Base-by-base conservation (phyloP, 2,329 filamentous ascomycete species). In the Diaporthe longicolla region DNA sequence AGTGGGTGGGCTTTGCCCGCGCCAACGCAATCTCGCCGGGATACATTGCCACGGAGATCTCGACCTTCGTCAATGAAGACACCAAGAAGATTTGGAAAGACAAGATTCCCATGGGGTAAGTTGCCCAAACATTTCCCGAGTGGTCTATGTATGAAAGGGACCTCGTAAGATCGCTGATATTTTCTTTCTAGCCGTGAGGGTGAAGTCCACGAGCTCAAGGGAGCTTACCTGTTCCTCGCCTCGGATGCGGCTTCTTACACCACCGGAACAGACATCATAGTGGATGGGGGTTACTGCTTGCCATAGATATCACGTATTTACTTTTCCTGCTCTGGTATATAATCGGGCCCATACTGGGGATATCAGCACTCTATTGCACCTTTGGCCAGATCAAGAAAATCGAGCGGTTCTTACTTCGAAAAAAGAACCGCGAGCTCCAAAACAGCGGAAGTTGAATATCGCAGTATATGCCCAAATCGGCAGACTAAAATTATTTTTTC, bases 161-260 rank as follows among this genome's bases (percentile, higher is more conserved):
- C 54, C 52, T n/a, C 89, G 90, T 15, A 10, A 4, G 40, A 29
- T 54, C 15, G 11, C 63, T 68, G 9, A 68, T 32, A 68, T n/a
- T 15, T 40, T 54, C 5, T 52, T 13, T 10, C 29, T 26, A 68
- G 63, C 63, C 89, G 94, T 77, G 92, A 95, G 80, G 94, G 93
- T 13, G 87, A 91, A 77, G 86, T 90, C 3, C 89, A 90, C 75
- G 94, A 97, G 85, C 87, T 97, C 78, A 95, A 96, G 85, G 95
- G 94, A 26, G 93, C 93, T 24, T 97, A 93, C 82, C 84, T 97
- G 63, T 97, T 95, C 83, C 86, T 97, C 73, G 93, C 93, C 24
- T 94, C 92, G 19, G 94, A 97, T 82, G 94, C 94, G 5, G 90
- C 92, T n/a, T 93, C 91, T 71, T 97, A 95, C 84, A 95, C 93